phyloP scores from a whole-genome alignment of 1,284 basidiomycete genomes.

The Ceratobasidium sp. region DNA sequence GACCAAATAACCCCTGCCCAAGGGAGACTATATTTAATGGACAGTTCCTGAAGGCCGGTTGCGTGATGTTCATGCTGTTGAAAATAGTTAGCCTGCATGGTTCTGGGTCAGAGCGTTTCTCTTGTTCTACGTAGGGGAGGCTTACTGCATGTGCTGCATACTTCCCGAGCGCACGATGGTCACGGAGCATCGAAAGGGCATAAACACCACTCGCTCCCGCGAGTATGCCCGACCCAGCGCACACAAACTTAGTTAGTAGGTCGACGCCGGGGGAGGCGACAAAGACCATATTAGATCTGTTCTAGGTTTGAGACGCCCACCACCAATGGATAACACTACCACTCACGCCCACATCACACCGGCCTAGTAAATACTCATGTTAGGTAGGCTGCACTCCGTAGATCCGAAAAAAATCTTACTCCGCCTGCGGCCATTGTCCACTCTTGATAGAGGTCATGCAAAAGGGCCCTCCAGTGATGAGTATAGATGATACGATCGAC shows the following conservation, averaged over 20 bases:
- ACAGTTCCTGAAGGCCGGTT: conserved; percentile 14
- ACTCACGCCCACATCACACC: background rate
- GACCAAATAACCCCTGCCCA: conserved; percentile 43
- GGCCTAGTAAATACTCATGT: no score
- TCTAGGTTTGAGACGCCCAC: background rate
- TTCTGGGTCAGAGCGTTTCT: background rate
- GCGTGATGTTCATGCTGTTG: conserved; percentile 21
- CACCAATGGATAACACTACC: background rate
- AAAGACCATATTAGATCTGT: conserved; percentile 34
- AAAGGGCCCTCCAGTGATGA: conserved; percentile 40
- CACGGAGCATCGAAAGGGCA: conserved; percentile 14
- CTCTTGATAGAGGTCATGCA: conserved; percentile 20
- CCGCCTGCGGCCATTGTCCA: conserved; percentile 20
- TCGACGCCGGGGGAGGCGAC: conserved; percentile 12
- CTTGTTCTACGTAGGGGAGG: background rate
- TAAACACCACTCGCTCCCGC: conserved; percentile 20
- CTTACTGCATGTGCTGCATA: conserved; percentile 35
- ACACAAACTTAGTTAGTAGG: conserved; percentile 2
- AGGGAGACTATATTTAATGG: conserved; percentile 26
- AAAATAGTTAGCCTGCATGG: conserved; percentile 26
- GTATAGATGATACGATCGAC: conserved; percentile 41
- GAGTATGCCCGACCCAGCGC: conserved; percentile 1
- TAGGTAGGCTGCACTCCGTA: no score
- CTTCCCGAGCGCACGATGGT: conserved; percentile 31
- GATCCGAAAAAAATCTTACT: conserved; percentile 4